A percentile compares a stretch with the other conserved stretches of the same genome.
Conservation (phyloP, 257 asterid species). For the Scutellaria minor region DNA sequence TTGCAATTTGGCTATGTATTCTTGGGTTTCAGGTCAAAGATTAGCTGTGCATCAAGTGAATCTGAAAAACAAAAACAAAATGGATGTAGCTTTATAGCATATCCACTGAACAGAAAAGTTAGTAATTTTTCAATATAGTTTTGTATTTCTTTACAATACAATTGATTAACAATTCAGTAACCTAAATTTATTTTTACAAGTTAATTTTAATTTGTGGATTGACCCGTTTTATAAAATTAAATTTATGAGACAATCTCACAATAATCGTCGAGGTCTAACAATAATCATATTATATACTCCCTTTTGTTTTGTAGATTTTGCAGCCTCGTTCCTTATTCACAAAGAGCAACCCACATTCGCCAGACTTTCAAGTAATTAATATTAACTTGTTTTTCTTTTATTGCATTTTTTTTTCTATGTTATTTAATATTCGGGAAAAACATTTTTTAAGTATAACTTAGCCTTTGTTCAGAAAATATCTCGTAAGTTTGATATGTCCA, state of each 20-base stretch:
- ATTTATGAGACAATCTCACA: too few species aligned
- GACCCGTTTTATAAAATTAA: too few species aligned
- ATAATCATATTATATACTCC: neutral
- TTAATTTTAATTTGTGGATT: too few species aligned
- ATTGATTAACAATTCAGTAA: neutral
- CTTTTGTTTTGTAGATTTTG: slow-evolving; percentile 43
- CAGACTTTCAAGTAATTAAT: slow-evolving; percentile 60
- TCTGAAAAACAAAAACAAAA: slow-evolving; percentile 42
- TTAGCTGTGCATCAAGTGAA: slow-evolving; percentile 55
- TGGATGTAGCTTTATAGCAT: slow-evolving; percentile 42
- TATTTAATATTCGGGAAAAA: neutral
- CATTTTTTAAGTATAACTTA: too few species aligned
- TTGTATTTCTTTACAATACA: neutral
- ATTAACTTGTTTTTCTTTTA: neutral
- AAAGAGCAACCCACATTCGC: slow-evolving; percentile 51
- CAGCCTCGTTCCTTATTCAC: slow-evolving; percentile 44
- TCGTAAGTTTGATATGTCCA: too few species aligned
- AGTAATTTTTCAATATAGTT: slow-evolving; percentile 32
- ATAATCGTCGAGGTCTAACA: too few species aligned
- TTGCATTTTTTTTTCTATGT: neutral
- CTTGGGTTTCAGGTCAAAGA: slow-evolving; percentile 58
- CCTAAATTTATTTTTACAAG: too few species aligned
- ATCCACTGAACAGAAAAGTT: slow-evolving; percentile 66
- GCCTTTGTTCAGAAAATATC: too few species aligned
- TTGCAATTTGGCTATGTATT: neutral